A percentile compares a stretch with the other conserved stretches of the same genome.
Evolutionary conservation across 768 basidiomycete species (phyloP).

Genomic region (Lactarius evosmus): DNA sequence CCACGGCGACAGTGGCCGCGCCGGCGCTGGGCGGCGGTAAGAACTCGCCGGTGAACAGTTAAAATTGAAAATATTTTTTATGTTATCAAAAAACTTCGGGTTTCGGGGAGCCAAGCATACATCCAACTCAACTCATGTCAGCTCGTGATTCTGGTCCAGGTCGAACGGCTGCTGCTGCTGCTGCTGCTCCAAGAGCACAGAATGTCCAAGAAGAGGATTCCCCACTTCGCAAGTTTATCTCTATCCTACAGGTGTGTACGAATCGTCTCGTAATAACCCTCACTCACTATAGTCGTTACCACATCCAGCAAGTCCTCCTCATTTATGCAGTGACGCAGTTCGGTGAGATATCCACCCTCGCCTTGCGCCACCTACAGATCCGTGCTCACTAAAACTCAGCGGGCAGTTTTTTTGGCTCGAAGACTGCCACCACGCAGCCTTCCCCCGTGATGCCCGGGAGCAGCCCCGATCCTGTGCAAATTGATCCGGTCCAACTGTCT

Average conservation of each 20-base stretch:
- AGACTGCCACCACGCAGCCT: constrained; percentile 36
- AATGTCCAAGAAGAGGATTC: constrained; percentile 36
- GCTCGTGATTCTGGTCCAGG: neutral
- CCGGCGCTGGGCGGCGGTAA: neutral
- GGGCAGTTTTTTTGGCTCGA: constrained; percentile 42
- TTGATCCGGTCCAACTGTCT: constrained; percentile 49
- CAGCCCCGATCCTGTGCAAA: constrained; percentile 28
- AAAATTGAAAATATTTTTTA: too few relatives aligned
- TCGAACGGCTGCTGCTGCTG: constrained; percentile 26
- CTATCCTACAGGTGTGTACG: constrained; percentile 43
- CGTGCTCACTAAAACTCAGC: constrained; percentile 35
- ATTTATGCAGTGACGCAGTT: constrained; percentile 65
- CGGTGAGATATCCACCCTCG: constrained; percentile 40
- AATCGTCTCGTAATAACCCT: neutral
- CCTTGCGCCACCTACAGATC: constrained; percentile 5
- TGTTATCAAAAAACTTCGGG: neutral
- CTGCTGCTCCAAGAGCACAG: constrained; percentile 23
- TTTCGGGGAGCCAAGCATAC: neutral
- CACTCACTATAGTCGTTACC: constrained; percentile 5
- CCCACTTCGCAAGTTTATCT: constrained; percentile 37
- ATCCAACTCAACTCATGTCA: constrained; percentile 2
- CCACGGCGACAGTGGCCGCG: neutral
- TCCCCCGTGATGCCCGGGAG: constrained; percentile 30
- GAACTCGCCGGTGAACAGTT: too few relatives aligned
- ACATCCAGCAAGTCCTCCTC: constrained; percentile 60